Conservation (phyloP, 345 rosid species). For the Gossypium herbaceum region DNA sequence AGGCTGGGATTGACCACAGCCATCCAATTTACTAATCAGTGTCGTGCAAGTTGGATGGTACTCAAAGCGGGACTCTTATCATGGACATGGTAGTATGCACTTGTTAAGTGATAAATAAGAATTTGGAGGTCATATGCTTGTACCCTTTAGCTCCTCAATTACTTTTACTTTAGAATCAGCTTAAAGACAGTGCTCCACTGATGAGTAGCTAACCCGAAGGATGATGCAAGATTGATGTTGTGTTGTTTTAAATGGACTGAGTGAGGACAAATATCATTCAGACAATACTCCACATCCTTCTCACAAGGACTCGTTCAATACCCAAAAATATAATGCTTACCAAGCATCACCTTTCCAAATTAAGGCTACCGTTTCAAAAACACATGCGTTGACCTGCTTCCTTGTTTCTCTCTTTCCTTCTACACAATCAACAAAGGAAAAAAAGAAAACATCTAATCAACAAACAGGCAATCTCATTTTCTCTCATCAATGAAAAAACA, state of each 20-base stretch:
- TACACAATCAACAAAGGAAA: too few species aligned
- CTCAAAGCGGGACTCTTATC: neutral
- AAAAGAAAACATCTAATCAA: too few species aligned
- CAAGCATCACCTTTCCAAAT: constrained; percentile 29
- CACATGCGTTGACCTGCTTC: neutral
- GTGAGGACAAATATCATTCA: constrained; percentile 2
- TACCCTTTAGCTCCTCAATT: neutral
- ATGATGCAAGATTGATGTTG: neutral
- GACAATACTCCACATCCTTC: constrained; percentile 24
- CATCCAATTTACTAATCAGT: neutral
- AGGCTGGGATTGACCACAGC: neutral
- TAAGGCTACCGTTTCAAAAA: constrained; percentile 18
- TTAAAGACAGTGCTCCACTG: neutral
- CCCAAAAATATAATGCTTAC: constrained; percentile 15
- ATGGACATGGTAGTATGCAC: neutral
- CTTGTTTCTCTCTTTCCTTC: constrained; percentile 21
- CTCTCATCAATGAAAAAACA: constrained; percentile 31
- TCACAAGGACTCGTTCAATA: constrained; percentile 41
- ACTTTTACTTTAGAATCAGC: neutral
- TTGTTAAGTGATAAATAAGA: neutral
- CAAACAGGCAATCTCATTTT: neutral
- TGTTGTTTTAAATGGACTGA: neutral
- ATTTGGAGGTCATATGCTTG: neutral
- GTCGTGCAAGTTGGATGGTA: neutral
- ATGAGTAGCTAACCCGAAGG: neutral